Evolutionary conservation across 768 basidiomycete species (phyloP), one percentile per base, ranked within the genome.

Genomic region (Kwoniella botswanensis): DNA sequence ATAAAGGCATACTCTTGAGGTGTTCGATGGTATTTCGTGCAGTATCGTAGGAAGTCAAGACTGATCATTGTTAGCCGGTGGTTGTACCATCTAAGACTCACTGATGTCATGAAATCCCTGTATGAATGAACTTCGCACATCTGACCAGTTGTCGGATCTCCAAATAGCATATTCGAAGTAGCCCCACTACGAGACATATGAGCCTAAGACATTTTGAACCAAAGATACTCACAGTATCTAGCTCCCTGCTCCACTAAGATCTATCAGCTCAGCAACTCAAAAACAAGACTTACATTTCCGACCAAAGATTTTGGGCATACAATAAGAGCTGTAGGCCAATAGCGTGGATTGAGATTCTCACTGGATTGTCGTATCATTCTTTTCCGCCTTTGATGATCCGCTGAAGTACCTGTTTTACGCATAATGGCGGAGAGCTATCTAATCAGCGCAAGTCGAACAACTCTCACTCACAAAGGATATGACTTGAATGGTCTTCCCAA

Each of bases 401-500:
- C 85, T 7, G 75, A 77, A 50, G 89, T 86, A 1, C 93, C 93
- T 1, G 85, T 82, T 82, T 96, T 96, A 71, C 87, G 85, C 95
- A 97, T 96, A 68, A 98, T 91, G 0, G 95, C 94, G 0, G 93
- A 91, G 2, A 98, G 87, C 82, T 83, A n/a, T 94, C 92, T 54
- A 53, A 44, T 62, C 46, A 43, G 50, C 54, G 2, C 13, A 41
- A 15, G 35, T 7, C 35, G 1, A 7, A 35, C 35, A 4, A 35
- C 35, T 35, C 4, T 35, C 11, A 70, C 79, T 71, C 61, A 81
- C 81, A 65, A 83, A 83, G 3, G 75, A 73, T 22, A 80, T 76
- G 53, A 80, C 90, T 82, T 98, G 96, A 22, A 98, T 94, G 0
- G 96, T 98, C 87, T 98, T 98, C 2, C 91, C 96, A 86, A 85